A percentile compares a stretch with the other conserved stretches of the same genome.
phyloP scores from a whole-genome alignment of 2,329 filamentous ascomycete genomes.

The Fusarium sp. region DNA sequence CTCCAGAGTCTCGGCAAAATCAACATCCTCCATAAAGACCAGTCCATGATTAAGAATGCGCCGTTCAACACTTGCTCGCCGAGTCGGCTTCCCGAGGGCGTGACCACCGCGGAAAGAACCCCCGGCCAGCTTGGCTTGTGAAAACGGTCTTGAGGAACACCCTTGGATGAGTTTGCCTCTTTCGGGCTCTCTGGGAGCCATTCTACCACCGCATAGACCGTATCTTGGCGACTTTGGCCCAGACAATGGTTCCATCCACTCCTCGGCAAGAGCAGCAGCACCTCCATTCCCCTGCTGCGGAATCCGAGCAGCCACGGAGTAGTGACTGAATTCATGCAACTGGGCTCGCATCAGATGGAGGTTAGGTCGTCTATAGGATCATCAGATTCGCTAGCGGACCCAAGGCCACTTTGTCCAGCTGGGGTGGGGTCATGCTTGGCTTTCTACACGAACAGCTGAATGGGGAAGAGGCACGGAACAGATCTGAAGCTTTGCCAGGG shows the following conservation, averaged over 20 bases:
- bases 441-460: background rate
- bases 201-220: slow-evolving; percentile 9
- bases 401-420: slow-evolving; percentile 5
- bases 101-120: slow-evolving; percentile 3
- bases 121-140: slow-evolving; percentile 13
- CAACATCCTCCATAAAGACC: slow-evolving; percentile 2
- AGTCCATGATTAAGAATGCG: slow-evolving; percentile 14
- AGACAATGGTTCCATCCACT: slow-evolving; percentile 13
- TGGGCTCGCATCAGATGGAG: slow-evolving; percentile 10
- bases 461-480: background rate
- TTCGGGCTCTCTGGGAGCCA: slow-evolving; percentile 5
- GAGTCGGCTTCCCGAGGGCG: background rate
- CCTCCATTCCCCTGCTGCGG: slow-evolving; percentile 7
- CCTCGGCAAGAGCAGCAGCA: background rate
- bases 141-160: slow-evolving; percentile 9
- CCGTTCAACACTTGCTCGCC: slow-evolving; percentile 8
- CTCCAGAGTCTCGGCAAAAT: background rate
- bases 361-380: slow-evolving; percentile 26
- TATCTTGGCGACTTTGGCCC: slow-evolving; percentile 5
- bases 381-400: slow-evolving; percentile 11
- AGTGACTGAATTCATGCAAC: slow-evolving; percentile 4
- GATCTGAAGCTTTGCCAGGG: slow-evolving; percentile 1
- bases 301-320: slow-evolving; percentile 2
- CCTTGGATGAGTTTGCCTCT: slow-evolving; percentile 11
- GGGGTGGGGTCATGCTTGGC: background rate